Base-by-base conservation (phyloP, 2,329 filamentous ascomycete genomes). In the Pseudogymnoascus sp. region DNA sequence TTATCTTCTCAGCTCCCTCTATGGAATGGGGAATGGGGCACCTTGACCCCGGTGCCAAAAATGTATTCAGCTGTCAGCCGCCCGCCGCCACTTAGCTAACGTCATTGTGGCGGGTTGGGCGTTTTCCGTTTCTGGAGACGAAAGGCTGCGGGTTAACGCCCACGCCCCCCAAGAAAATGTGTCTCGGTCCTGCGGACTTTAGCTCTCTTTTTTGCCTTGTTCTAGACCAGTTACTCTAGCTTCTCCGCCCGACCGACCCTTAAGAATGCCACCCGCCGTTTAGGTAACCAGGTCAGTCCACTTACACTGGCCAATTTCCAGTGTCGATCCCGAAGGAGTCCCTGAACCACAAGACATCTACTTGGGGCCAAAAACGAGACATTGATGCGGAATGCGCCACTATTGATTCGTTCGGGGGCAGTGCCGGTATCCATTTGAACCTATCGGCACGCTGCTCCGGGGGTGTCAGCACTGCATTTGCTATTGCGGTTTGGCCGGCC, bases 341-440 rank as follows among this genome's bases (percentile, higher is more conserved):
- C 49, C 49, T 55, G 49, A 31, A 55, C 49, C 49, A 55, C 49
- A 55, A 52, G 45, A 52, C 45, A 31, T 8, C 23, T 28, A 31
- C 45, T 31, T 31, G n/a, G 9, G n/a, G n/a, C 16, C 45, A n/a
- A 55, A 33, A 52, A 28, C 8, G 25, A 18, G 28, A 31, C 45
- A 55, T 12, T 33, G 45, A 55, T 55, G 45, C 18, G 45, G 25
- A 55, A 31, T 18, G 14, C 45, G 25, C 25, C 45, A 55, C 28
- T 55, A 33, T 55, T 55, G 25, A 55, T 55, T 55, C 25, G 25
- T 55, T 33, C 4, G 25, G 7, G 45, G 49, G 28, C 49, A 55
- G 49, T 55, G 49, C 25, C 18, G 49, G 4, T 55, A 9, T 55
- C 3, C 49, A 4, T 33, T 33, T 33, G 8, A 55, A 33, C 49